Conservation (phyloP, 305 asterid species). For the Fraxinus velutina region DNA sequence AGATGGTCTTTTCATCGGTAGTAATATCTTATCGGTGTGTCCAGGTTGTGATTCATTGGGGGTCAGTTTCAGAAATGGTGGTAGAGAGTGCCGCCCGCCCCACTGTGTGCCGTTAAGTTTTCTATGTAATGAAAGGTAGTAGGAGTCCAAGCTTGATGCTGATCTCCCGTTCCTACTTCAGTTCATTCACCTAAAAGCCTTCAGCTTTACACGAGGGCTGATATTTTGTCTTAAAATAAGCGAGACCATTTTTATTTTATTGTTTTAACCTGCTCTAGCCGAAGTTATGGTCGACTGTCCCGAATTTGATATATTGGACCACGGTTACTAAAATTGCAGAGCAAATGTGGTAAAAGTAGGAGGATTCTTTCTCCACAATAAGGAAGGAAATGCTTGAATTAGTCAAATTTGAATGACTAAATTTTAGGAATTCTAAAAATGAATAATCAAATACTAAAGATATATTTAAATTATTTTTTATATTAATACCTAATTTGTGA, state of each 20-base stretch:
- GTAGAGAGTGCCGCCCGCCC: not conserved
- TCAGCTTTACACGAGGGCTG: not conserved
- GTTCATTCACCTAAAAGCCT: not conserved
- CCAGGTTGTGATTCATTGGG: not conserved
- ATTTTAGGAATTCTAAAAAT: not conserved
- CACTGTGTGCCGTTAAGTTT: not conserved
- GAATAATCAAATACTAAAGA: not conserved
- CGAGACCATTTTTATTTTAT: not conserved
- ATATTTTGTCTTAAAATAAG: not conserved
- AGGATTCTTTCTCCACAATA: not conserved
- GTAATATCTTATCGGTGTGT: not conserved
- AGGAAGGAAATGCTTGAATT: not conserved
- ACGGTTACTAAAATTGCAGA: not conserved
- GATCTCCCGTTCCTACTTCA: not conserved
- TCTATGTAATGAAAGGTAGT: not conserved
- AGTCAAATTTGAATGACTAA: not conserved
- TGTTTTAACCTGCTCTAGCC: not conserved
- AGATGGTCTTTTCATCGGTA: not conserved
- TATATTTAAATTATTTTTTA: too few relatives aligned
- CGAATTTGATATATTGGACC: not conserved
- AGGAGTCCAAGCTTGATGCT: not conserved
- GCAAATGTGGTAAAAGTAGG: not conserved
- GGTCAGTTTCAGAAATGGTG: not conserved
- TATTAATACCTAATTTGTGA: not conserved
- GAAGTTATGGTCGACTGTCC: not conserved